Evolutionary conservation across 169 alveolate species (phyloP).

Genomic region (Eimeria sp.): DNA sequence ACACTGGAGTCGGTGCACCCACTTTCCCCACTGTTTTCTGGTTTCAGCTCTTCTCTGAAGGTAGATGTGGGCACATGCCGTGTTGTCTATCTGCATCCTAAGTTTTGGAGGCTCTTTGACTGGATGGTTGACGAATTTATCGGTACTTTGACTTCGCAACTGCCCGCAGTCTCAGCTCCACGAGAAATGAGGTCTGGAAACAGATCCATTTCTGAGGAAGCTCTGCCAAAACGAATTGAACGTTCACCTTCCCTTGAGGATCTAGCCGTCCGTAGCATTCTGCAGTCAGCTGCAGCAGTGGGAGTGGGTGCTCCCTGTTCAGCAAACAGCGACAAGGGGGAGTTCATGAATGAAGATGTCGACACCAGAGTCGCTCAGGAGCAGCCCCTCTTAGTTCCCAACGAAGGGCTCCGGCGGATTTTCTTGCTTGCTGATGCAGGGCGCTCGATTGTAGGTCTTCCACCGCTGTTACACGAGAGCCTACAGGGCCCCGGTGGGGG

Average conservation of each 20-base stretch:
- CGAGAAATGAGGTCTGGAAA: not conserved
- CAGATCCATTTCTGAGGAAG: not conserved
- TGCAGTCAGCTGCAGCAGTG: constrained; percentile 10
- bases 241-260: constrained; percentile 60
- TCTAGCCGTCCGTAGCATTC: not conserved
- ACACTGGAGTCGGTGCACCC: constrained; percentile 69
- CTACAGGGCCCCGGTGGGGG: not conserved
- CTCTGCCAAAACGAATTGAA: constrained; percentile 28
- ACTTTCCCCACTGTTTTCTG: constrained; percentile 62
- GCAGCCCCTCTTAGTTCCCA: constrained; percentile 32
- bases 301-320: not conserved
- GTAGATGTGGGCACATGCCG: constrained; percentile 75
- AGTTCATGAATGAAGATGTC: not conserved
- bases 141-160: constrained; percentile 37
- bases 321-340: not conserved
- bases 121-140: constrained; percentile 73
- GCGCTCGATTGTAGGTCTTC: constrained; percentile 27
- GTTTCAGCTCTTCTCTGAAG: constrained; percentile 23
- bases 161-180: not conserved
- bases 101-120: constrained; percentile 80
- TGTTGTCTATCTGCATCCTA: constrained; percentile 72
- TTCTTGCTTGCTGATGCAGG: constrained; percentile 73
- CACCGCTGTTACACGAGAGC: constrained; percentile 18
- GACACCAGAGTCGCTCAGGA: not conserved
- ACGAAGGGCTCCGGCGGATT: constrained; percentile 67